A percentile compares a stretch with the other conserved stretches of the same genome.
Conservation (phyloP, 139 green algal species). For the Picochlorum sp. region DNA sequence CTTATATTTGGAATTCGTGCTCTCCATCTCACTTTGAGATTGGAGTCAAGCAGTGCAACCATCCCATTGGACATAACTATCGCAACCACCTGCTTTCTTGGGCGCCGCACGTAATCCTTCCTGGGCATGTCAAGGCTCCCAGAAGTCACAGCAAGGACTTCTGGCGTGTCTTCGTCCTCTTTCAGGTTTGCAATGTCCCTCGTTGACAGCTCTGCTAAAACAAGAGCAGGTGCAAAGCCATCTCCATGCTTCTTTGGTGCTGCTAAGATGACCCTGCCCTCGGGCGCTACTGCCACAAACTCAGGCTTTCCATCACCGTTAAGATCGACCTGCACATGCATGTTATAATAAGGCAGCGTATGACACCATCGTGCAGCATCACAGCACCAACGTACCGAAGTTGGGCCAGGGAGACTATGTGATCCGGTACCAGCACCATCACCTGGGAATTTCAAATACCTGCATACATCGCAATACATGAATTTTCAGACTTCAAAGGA, state of each 20-base stretch:
- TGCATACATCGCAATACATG: conserved; percentile 3
- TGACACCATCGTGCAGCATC: neutral
- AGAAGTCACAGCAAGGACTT: conserved; percentile 55
- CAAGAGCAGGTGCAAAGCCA: conserved; percentile 63
- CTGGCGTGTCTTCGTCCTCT: neutral
- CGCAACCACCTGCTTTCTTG: conserved; percentile 80
- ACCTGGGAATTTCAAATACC: conserved; percentile 36
- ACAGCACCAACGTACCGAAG: conserved; percentile 5
- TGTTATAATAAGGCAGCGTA: neutral
- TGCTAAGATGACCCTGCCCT: conserved; percentile 62
- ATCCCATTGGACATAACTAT: conserved; percentile 72
- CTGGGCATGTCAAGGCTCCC: conserved; percentile 67
- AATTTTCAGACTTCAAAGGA: neutral
- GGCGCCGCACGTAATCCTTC: conserved; percentile 43
- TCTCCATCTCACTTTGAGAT: conserved; percentile 85
- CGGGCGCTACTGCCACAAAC: conserved; percentile 65
- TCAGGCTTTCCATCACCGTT: conserved; percentile 92
- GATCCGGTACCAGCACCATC: neutral
- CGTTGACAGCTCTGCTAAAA: conserved; percentile 51
- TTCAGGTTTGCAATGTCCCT: neutral
- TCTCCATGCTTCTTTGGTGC: conserved; percentile 47
- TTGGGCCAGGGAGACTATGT: neutral
- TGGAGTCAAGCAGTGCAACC: conserved; percentile 91
- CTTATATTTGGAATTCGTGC: conserved; percentile 29
- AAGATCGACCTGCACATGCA: conserved; percentile 64